Evolutionary conservation across 1,139 yeast genomes (phyloP), one percentile per base, ranked within the genome.

Genomic region (Debaryomyces fabryi): DNA sequence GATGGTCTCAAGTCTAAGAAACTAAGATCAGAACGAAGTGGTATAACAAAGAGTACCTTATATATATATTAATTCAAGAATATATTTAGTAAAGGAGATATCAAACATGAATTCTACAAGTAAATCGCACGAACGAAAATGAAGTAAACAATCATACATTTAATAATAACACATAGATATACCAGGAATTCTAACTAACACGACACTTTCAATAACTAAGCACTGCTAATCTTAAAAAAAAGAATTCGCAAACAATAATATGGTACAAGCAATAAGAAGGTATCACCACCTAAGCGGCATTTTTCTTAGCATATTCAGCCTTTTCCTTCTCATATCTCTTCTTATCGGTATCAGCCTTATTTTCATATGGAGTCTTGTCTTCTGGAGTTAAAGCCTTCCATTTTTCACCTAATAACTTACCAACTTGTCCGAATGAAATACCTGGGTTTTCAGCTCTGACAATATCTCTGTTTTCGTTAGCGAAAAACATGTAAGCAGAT

Each of bases 401-500:
- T 75, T 82, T 88, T 71, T 90, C 97, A 70, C 99, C 99, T 64
- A 93, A 83, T 54, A 88, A 72, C 72, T 86, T 88, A 68, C 96
- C 96, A 57, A 90, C 91, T 74, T 88, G 92, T 60, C 97, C 97
- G 65, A 92, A 91, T 46, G 92, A 74, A 62, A 89, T 88, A 69
- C 96, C 96, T 59, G 97, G 97, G 82, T 92, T 88, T 71, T 91
- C 97, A 55, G 93, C 85, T 72, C 96, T 83, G 61, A 93, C 96
- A 58, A 84, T 82, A 72, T 92, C 97, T 79, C 98, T 91, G 83
- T 88, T 88, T 66, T 91, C 97, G 68, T 90, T 91, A 63, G 99
- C 98, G 67, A 92, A 93, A 82, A 88, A 92, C 98, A 93, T 92
- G 85, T 93, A 93, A 49, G 98, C 97, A 54, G 97, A 90, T 68